phyloP scores from a whole-genome alignment of 1,139 yeast species.

The Torulaspora pretoriensis region DNA sequence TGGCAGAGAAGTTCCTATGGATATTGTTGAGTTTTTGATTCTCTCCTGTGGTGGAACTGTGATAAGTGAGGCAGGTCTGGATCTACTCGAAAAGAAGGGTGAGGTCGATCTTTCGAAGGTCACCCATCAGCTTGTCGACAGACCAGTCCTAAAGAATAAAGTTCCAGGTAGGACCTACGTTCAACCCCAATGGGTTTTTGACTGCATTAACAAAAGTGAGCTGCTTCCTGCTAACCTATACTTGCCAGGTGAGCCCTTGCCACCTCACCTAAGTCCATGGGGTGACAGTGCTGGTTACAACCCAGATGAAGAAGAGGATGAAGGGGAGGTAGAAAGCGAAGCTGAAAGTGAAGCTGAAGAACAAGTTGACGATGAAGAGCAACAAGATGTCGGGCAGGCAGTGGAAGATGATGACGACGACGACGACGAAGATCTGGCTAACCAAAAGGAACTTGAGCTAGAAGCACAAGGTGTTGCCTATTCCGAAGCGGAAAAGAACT shows the following conservation, averaged over 20 bases:
- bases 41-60: constrained; percentile 84
- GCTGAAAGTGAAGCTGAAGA: constrained; percentile 50
- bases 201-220: constrained; percentile 73
- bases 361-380: constrained; percentile 48
- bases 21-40: constrained; percentile 81
- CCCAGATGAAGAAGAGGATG: constrained; percentile 59
- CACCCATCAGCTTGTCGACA: constrained; percentile 91
- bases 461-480: constrained; percentile 84
- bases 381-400: constrained; percentile 42
- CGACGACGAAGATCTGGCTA: constrained; percentile 55
- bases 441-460: constrained; percentile 81
- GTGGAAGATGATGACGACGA: constrained; percentile 46
- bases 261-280: constrained; percentile 99
- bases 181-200: constrained; percentile 98
- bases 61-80: constrained; percentile 82
- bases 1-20: constrained; percentile 95
- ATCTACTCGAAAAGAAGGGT: constrained; percentile 49
- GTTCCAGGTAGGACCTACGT: constrained; percentile 90
- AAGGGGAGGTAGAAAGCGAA: constrained; percentile 47
- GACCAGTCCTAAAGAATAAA: constrained; percentile 74
- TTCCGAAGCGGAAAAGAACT: constrained; percentile 46
- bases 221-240: constrained; percentile 74
- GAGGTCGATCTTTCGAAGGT: constrained; percentile 61
- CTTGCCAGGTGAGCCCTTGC: constrained; percentile 91
- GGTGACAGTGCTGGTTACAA: constrained; percentile 90